Evolutionary conservation across 2,329 filamentous ascomycete species (phyloP).

Genomic region (Talaromyces albobiverticillius): DNA sequence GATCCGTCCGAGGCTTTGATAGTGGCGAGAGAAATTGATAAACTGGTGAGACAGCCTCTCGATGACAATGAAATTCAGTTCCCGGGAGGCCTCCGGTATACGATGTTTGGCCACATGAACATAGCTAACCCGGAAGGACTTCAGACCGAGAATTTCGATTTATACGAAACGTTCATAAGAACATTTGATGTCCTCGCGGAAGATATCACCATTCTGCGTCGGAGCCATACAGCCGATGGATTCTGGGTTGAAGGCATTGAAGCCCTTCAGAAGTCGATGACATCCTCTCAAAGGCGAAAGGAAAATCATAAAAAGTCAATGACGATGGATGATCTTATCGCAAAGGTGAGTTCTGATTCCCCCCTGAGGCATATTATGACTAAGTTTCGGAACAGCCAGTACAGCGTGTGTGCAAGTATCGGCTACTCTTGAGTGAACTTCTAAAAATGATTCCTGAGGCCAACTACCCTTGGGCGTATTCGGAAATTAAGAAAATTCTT

Average conservation of each 20-base stretch:
- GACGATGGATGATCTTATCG: conserved; percentile 79
- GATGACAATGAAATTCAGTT: too few species aligned
- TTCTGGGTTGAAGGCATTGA: conserved; percentile 84
- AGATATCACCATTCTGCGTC: conserved; percentile 68
- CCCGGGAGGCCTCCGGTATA: too few species aligned
- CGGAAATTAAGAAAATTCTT: conserved; percentile 72
- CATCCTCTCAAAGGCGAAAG: conserved; percentile 63
- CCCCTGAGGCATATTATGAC: background rate
- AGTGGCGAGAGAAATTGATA: conserved; percentile 54
- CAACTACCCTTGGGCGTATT: conserved; percentile 80
- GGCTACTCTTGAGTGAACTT: conserved; percentile 79
- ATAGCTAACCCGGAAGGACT: too few species aligned
- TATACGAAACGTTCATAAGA: conserved; percentile 88
- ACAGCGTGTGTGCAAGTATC: conserved; percentile 88
- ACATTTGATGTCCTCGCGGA: conserved; percentile 84
- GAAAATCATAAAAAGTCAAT: conserved; percentile 70
- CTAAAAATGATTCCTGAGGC: conserved; percentile 77
- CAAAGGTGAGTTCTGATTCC: conserved; percentile 64
- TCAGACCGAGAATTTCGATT: conserved; percentile 80
- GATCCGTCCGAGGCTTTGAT: conserved; percentile 54
- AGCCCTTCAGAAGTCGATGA: conserved; percentile 70
- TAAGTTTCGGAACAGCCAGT: conserved; percentile 63
- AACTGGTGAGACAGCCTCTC: conserved; percentile 41
- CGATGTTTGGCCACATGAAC: too few species aligned
- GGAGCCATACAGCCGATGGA: conserved; percentile 69